Conservation (phyloP, 805 yeast species). For the Cyberlindnera maclurae region DNA sequence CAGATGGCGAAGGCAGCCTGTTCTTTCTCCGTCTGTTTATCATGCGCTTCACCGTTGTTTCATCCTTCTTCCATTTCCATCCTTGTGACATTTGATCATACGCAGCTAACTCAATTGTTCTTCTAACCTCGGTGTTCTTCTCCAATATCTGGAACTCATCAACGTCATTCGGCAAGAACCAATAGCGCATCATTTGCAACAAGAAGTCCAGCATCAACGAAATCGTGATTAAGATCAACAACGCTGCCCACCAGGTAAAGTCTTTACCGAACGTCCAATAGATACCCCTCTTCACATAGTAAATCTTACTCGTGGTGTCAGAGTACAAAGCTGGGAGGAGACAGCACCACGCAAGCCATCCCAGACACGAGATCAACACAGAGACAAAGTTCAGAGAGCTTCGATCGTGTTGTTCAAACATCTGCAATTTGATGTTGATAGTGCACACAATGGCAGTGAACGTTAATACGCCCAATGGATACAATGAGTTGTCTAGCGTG, state of each 20-base stretch:
- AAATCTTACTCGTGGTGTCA: slow-evolving; percentile 47
- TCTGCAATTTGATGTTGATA: slow-evolving; percentile 71
- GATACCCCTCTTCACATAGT: slow-evolving; percentile 66
- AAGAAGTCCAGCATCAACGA: slow-evolving; percentile 64
- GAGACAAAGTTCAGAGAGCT: slow-evolving; percentile 64
- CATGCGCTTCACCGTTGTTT: slow-evolving; percentile 23
- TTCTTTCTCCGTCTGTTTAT: slow-evolving; percentile 20
- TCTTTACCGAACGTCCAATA: slow-evolving; percentile 71
- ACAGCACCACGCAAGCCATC: slow-evolving; percentile 82
- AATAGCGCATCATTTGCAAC: slow-evolving; percentile 46
- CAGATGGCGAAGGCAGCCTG: slow-evolving; percentile 28
- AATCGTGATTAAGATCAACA: slow-evolving; percentile 47
- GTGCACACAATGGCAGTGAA: slow-evolving; percentile 67
- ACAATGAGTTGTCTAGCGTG: slow-evolving; percentile 63
- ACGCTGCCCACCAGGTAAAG: slow-evolving; percentile 78
- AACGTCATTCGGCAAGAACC: slow-evolving; percentile 62
- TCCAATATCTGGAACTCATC: slow-evolving; percentile 77
- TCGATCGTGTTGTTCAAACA: slow-evolving; percentile 73
- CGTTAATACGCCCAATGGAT: slow-evolving; percentile 72
- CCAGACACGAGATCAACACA: slow-evolving; percentile 64
- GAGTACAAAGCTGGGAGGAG: slow-evolving; percentile 65
- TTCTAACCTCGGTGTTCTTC: slow-evolving; percentile 56
- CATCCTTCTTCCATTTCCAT: slow-evolving; percentile 60
- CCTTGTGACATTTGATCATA: slow-evolving; percentile 69
- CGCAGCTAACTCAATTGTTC: slow-evolving; percentile 65